A percentile compares a stretch with the other conserved stretches of the same genome.
Conservation (phyloP, 176 grass and related monocot species). For the Thinopyrum elongatum region DNA sequence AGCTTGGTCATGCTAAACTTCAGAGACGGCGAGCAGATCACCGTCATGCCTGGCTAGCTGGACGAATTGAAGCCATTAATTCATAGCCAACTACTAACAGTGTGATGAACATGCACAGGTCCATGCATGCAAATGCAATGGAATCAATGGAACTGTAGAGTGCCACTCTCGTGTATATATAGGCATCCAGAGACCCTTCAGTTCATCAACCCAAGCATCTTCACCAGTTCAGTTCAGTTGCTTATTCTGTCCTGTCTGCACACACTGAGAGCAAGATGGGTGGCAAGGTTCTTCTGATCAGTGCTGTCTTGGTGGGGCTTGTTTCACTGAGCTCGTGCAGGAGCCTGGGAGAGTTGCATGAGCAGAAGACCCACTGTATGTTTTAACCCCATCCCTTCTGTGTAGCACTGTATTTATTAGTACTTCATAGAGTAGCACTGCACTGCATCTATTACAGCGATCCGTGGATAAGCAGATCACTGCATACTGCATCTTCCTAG, state of each 20-base stretch:
- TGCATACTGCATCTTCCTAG: constrained; percentile 10
- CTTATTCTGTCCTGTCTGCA: constrained; percentile 13
- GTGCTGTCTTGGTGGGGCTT: constrained; percentile 53
- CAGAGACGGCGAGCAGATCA: constrained; percentile 5
- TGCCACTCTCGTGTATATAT: constrained; percentile 22
- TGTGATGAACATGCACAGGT: constrained; percentile 20
- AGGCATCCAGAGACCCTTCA: constrained; percentile 15
- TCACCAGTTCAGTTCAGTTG: constrained; percentile 10
- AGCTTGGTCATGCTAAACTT: constrained; percentile 10
- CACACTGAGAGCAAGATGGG: constrained; percentile 37
- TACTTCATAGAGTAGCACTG: not conserved
- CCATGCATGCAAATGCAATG: constrained; percentile 3
- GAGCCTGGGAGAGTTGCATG: constrained; percentile 54
- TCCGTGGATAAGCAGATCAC: not conserved
- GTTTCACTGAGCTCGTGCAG: constrained; percentile 53
- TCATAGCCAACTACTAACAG: constrained; percentile 38
- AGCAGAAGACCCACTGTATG: constrained; percentile 44
- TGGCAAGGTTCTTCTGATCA: constrained; percentile 50
- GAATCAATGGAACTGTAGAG: not conserved
- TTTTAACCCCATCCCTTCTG: constrained; percentile 17
- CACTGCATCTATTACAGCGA: not conserved
- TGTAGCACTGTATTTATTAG: not conserved
- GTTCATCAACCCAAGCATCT: constrained; percentile 36
- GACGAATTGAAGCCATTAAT: constrained; percentile 34
- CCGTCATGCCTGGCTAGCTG: constrained; percentile 8